Evolutionary conservation across 2,329 filamentous ascomycete genomes (phyloP).

Genomic region (Apiospora pterosperma): DNA sequence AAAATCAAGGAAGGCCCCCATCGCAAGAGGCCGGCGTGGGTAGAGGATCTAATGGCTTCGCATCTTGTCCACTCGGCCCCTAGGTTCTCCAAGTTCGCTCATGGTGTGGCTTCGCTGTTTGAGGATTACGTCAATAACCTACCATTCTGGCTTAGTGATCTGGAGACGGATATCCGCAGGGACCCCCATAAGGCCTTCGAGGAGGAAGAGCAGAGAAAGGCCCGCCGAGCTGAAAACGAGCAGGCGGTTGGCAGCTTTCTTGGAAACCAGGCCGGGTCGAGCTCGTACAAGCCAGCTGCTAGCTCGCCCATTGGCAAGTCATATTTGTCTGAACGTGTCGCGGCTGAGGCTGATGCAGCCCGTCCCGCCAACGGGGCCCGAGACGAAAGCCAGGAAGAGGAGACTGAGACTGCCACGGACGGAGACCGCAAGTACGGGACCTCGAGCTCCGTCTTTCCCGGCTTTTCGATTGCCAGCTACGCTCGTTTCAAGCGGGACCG

Average conservation of each 20-base stretch:
- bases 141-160: slow-evolving; percentile 90
- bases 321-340: slow-evolving; percentile 54
- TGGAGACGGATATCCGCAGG: slow-evolving; percentile 90
- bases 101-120: slow-evolving; percentile 87
- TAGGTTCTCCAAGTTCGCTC: slow-evolving; percentile 94
- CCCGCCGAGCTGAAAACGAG: slow-evolving; percentile 79
- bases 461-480: slow-evolving; percentile 79
- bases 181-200: slow-evolving; percentile 89
- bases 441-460: slow-evolving; percentile 74
- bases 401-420: slow-evolving; percentile 29
- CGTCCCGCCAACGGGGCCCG: slow-evolving; percentile 16
- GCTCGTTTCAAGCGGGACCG: slow-evolving; percentile 52
- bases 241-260: slow-evolving; percentile 87
- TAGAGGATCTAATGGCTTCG: slow-evolving; percentile 86
- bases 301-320: slow-evolving; percentile 69
- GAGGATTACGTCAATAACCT: slow-evolving; percentile 95
- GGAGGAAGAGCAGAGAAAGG: slow-evolving; percentile 81
- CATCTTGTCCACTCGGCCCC: slow-evolving; percentile 88
- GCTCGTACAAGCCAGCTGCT: slow-evolving; percentile 56
- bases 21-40: slow-evolving; percentile 76
- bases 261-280: slow-evolving; percentile 39
- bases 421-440: slow-evolving; percentile 26
- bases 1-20: slow-evolving; percentile 69
- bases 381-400: slow-evolving; percentile 19
- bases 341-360: slow-evolving; percentile 36